Evolutionary conservation across 768 basidiomycete species (phyloP).

Genomic region (Chalciporus pseudorubinellus): DNA sequence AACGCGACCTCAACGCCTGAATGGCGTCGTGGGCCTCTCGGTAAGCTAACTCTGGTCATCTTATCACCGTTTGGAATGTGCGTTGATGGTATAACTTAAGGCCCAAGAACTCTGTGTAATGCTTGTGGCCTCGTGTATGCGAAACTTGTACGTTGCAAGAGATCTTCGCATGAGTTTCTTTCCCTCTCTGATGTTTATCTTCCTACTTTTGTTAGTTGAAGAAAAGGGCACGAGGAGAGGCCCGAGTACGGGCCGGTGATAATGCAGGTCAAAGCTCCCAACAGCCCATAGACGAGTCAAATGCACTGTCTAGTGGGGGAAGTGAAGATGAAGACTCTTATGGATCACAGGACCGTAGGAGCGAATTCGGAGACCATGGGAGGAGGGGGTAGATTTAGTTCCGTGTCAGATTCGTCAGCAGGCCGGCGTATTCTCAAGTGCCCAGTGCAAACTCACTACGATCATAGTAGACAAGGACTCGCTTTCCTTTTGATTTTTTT

Average conservation of each 20-base stretch:
- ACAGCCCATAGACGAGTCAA: slow-evolving; percentile 26
- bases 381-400: slow-evolving; percentile 29
- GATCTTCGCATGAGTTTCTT: slow-evolving; percentile 16
- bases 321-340: slow-evolving; percentile 35
- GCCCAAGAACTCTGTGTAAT: slow-evolving; percentile 81
- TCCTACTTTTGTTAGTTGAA: slow-evolving; percentile 24
- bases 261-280: slow-evolving; percentile 31
- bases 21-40: slow-evolving; percentile 82
- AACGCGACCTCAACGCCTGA: slow-evolving; percentile 83
- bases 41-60: slow-evolving; percentile 41
- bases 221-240: slow-evolving; percentile 35
- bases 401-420: slow-evolving; percentile 20
- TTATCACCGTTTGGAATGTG: slow-evolving; percentile 21
- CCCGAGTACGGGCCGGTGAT: slow-evolving; percentile 25
- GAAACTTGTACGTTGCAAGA: slow-evolving; percentile 62
- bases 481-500: slow-evolving; percentile 14
- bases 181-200: slow-evolving; percentile 22
- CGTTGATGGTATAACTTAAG: slow-evolving; percentile 39
- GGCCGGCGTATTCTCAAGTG: slow-evolving; percentile 19
- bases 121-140: slow-evolving; percentile 86
- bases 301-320: slow-evolving; percentile 27
- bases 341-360: slow-evolving; percentile 35
- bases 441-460: slow-evolving; percentile 10
- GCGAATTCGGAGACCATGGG: slow-evolving; percentile 35
- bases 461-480: slow-evolving; percentile 19